Evolutionary conservation across 805 yeast species (phyloP).

Genomic region (Cyberlindnera petersonii): DNA sequence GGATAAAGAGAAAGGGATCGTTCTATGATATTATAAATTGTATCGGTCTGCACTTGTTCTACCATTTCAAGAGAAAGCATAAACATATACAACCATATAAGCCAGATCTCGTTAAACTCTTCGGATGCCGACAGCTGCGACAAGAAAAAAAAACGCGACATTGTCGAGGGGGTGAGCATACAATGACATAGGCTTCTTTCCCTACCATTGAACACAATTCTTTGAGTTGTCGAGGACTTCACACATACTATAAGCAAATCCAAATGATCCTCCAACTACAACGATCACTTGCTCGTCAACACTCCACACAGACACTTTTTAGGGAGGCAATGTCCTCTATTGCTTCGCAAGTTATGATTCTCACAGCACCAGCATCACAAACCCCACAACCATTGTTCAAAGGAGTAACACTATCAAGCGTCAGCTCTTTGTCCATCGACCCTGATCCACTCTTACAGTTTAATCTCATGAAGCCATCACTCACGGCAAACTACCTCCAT

Average conservation of each 20-base stretch:
- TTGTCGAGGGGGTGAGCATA: too few relatives aligned
- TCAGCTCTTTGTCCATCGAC: constrained; percentile 71
- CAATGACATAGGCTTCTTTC: too few relatives aligned
- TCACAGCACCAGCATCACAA: constrained; percentile 45
- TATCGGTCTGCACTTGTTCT: too few relatives aligned
- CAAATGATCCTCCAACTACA: neutral
- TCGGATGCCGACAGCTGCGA: constrained; percentile 3
- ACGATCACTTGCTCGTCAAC: constrained; percentile 1
- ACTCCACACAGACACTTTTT: constrained; percentile 21
- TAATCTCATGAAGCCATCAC: constrained; percentile 82
- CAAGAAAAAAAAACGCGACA: constrained; percentile 1
- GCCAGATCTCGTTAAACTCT: too few relatives aligned
- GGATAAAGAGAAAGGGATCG: too few relatives aligned
- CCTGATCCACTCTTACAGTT: constrained; percentile 82
- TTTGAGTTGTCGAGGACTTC: too few relatives aligned
- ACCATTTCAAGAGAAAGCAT: too few relatives aligned
- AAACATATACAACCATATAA: too few relatives aligned
- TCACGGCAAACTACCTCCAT: constrained; percentile 67
- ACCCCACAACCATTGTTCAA: constrained; percentile 31
- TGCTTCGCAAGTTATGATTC: constrained; percentile 52
- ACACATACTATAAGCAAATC: neutral
- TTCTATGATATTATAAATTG: too few relatives aligned
- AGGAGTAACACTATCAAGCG: constrained; percentile 86
- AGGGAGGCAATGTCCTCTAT: constrained; percentile 42
- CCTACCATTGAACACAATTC: too few relatives aligned